A percentile compares a stretch with the other conserved stretches of the same genome.
phyloP scores from a whole-genome alignment of 1,139 yeast genomes.

The Meyerozyma athensensis region DNA sequence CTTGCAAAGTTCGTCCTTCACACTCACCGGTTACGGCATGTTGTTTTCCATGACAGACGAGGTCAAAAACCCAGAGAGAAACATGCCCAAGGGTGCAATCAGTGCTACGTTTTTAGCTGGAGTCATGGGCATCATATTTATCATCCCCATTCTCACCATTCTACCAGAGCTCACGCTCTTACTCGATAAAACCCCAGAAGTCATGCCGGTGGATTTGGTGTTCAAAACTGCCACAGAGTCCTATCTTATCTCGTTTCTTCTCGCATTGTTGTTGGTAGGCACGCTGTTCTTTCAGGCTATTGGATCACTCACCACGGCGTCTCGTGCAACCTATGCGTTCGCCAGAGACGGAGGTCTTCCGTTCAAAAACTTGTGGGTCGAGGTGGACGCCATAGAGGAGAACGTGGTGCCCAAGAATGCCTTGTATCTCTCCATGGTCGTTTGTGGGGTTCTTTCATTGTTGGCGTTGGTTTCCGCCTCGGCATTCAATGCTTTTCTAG shows the following conservation, averaged over 20 bases:
- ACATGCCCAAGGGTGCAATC: constrained; percentile 74
- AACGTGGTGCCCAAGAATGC: constrained; percentile 69
- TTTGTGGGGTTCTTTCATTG: constrained; percentile 57
- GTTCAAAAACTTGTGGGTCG: constrained; percentile 57
- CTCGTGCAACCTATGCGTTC: constrained; percentile 81
- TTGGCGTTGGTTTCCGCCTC: constrained; percentile 66
- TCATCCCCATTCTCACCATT: constrained; percentile 66
- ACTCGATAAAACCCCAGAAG: constrained; percentile 57
- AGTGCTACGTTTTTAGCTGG: constrained; percentile 62
- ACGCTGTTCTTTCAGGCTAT: constrained; percentile 74
- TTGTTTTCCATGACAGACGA: constrained; percentile 80
- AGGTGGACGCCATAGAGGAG: constrained; percentile 56
- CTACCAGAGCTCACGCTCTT: constrained; percentile 58
- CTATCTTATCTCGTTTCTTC: constrained; percentile 58
- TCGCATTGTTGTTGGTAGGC: constrained; percentile 63
- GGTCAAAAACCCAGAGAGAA: constrained; percentile 68
- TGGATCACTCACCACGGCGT: constrained; percentile 79
- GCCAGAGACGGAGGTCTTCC: constrained; percentile 90
- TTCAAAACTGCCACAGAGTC: constrained; percentile 70
- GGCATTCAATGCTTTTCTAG: constrained; percentile 81
- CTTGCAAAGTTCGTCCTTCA: constrained; percentile 72
- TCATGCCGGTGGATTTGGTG: constrained; percentile 62
- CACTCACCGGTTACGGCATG: constrained; percentile 80
- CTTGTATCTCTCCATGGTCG: constrained; percentile 60
- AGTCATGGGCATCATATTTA: constrained; percentile 64